A percentile compares a stretch with the other conserved stretches of the same genome.
Conservation (phyloP, 2,329 filamentous ascomycete genomes). For the Paracoccidioides brasiliensis region DNA sequence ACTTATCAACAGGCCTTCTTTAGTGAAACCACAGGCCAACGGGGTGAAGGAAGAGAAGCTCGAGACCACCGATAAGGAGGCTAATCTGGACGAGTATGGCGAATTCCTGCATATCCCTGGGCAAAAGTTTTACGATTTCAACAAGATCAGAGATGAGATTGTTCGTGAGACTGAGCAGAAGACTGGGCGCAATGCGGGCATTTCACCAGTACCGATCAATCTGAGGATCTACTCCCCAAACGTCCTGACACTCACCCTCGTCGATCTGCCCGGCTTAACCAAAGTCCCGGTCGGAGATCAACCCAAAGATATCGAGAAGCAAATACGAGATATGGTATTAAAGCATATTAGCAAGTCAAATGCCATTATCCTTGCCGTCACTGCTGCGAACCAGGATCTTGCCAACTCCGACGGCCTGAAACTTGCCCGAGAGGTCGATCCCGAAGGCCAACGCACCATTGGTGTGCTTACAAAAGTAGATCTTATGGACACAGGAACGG, state of each 20-base stretch:
- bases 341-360: constrained; percentile 99
- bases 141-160: constrained; percentile 97
- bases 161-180: constrained; percentile 92
- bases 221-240: constrained; percentile 97
- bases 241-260: constrained; percentile 88
- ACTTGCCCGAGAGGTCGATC: constrained; percentile 89
- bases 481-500: constrained; percentile 96
- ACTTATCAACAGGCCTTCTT: constrained; percentile 76
- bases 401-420: constrained; percentile 97
- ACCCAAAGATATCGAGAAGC: constrained; percentile 87
- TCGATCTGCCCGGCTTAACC: constrained; percentile 90
- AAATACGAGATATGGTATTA: constrained; percentile 95
- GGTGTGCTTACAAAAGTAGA: constrained; percentile 98
- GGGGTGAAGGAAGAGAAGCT: constrained; percentile 53
- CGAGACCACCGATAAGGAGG: constrained; percentile 63
- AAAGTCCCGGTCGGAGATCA: constrained; percentile 96
- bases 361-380: constrained; percentile 93
- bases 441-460: constrained; percentile 93
- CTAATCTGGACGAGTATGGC: constrained; percentile 93
- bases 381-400: constrained; percentile 91
- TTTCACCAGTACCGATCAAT: constrained; percentile 94
- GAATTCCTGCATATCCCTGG: constrained; percentile 97
- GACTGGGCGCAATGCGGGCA: constrained; percentile 90
- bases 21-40: constrained; percentile 51
- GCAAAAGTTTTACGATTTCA: constrained; percentile 96